Evolutionary conservation across 192 early-diverging fungal genomes (phyloP), one percentile per base, ranked within the genome.

Genomic region (Jimgerdemannia flammicorona): DNA sequence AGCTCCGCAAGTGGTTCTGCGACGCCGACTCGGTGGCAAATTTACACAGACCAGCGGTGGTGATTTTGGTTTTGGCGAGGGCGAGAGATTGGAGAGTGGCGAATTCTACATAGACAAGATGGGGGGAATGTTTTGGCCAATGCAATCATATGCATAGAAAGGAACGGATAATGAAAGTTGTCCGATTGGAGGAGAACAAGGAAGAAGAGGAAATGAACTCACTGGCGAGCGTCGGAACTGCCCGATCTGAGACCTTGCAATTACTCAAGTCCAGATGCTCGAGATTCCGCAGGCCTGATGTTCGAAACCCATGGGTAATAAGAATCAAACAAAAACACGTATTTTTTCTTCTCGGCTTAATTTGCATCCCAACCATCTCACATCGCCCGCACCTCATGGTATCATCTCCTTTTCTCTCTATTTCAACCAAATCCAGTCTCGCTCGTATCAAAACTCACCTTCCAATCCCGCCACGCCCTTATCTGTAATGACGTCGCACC

Each of bases 41-140:
- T 11, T 40, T 75, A 20, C 73, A 66, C 9, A 90, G 54, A 7
- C 88, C 89, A 43, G 14, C 66, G 18, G 86, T 77, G 0, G 89
- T 87, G 44, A 90, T 81, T 67, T 90, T 87, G n/a, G 86, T 90
- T 8, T 78, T 73, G 40, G 88, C 82, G 20, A 90, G 66, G 49
- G 83, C 75, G 4, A 83, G 54, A 40, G 79, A 77, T 40, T 9
- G 66, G 14, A 81, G 66, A 18, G 43, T 63, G 7, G 78, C 72
- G 9, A 80, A 64, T 41, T 70, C 82, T 84, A 74, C 3, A n/a
- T 64, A 10, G 40, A 18, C 39, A 70, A 59, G 42, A n/a, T 14
- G 14, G 19, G 3, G n/a, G 63, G 66, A 59, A 8, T 17, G 17
- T n/a, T 54, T 20, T 43, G 3, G 40, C 9, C 44, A n/a, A 64